Conservation (phyloP, 176 grass and related monocot genomes). For the Dactylis glomerata region DNA sequence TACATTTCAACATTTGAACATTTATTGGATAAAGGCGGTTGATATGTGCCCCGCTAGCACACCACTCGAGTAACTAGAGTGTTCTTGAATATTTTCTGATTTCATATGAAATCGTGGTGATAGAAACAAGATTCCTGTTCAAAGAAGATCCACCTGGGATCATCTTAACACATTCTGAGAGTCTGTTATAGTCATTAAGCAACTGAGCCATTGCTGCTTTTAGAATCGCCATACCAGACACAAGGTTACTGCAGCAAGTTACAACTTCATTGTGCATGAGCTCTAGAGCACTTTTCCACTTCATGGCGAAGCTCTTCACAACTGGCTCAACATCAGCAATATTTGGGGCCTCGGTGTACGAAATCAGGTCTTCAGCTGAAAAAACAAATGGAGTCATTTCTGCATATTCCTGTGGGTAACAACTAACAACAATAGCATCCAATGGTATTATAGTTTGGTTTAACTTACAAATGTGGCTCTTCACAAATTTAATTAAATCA, state of each 20-base stretch:
- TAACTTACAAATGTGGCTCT: slow-evolving; percentile 58
- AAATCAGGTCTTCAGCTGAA: slow-evolving; percentile 76
- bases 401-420: background rate
- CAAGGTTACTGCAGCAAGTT: slow-evolving; percentile 85
- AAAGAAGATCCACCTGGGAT: slow-evolving; percentile 54
- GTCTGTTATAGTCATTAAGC: slow-evolving; percentile 83
- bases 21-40: background rate
- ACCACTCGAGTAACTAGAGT: slow-evolving; percentile 41
- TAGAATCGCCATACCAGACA: slow-evolving; percentile 83
- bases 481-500: slow-evolving; percentile 72
- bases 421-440: slow-evolving; percentile 1
- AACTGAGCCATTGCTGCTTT: slow-evolving; percentile 76
- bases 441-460: slow-evolving; percentile 22
- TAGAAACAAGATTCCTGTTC: slow-evolving; percentile 80
- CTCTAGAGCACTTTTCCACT: slow-evolving; percentile 75
- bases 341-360: slow-evolving; percentile 35
- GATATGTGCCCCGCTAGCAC: background rate
- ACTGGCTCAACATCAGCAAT: slow-evolving; percentile 59
- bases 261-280: slow-evolving; percentile 90
- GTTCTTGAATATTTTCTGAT: slow-evolving; percentile 91
- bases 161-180: slow-evolving; percentile 80
- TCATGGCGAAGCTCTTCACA: slow-evolving; percentile 74
- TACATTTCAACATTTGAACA: background rate
- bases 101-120: slow-evolving; percentile 85
- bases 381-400: slow-evolving; percentile 28